These are phyloP conservation scores for Elsinoe ampelina DNA, from an alignment of 2,329 filamentous ascomycete genomes.

Conservation along the genomic window DNA sequence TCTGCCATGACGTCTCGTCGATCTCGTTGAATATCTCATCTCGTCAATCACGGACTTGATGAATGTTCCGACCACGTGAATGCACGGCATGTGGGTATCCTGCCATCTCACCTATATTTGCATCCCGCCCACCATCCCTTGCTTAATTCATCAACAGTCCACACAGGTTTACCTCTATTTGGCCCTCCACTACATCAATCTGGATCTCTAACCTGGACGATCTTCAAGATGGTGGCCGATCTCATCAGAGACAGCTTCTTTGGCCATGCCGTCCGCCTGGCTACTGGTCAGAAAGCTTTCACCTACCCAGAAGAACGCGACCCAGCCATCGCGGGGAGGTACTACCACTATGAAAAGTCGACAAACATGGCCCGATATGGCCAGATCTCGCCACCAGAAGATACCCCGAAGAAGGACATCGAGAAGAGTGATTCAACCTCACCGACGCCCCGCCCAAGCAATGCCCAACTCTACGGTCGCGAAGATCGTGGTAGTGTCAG, in stretches of 20 bases:
- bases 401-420: constrained; percentile 22
- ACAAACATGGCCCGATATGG: constrained; percentile 40
- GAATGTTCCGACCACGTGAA: neutral
- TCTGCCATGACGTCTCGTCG: constrained; percentile 10
- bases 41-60: constrained; percentile 3
- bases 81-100: neutral
- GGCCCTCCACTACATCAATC: neutral
- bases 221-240: constrained; percentile 20
- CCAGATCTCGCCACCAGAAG: constrained; percentile 28
- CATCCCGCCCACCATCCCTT: constrained; percentile 1
- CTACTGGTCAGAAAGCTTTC: constrained; percentile 30
- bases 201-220: neutral
- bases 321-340: constrained; percentile 40
- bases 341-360: constrained; percentile 42
- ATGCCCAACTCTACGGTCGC: neutral
- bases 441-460: constrained; percentile 14
- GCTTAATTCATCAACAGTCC: neutral
- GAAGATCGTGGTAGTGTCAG: neutral
- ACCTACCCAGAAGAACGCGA: constrained; percentile 41
- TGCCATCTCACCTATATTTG: neutral
- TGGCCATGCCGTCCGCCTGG: constrained; percentile 34
- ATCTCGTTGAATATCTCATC: constrained; percentile 6
- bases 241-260: constrained; percentile 37
- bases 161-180: no score
- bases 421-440: constrained; percentile 19